A percentile compares a stretch with the other conserved stretches of the same genome.
phyloP scores from a whole-genome alignment of 371 early-diverging fungal species.

The Mortierella sp. region DNA sequence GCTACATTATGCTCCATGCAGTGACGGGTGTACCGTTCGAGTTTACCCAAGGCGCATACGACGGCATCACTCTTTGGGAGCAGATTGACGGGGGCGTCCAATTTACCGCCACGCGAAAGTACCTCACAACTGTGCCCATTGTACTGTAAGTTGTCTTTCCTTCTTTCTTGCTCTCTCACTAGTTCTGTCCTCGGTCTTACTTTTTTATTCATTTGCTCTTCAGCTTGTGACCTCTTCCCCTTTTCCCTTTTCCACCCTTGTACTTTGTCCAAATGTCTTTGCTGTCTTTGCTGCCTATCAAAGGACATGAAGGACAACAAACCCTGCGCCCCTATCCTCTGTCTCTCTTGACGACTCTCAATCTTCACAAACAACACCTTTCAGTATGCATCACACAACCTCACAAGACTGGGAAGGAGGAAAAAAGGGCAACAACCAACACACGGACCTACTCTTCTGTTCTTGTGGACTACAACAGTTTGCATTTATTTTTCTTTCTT shows the following conservation, averaged over 20 bases:
- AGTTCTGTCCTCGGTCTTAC: background rate
- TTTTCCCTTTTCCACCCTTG: background rate
- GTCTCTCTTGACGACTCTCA: background rate
- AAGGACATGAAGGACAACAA: background rate
- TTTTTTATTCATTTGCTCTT: background rate
- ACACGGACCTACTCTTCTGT: background rate
- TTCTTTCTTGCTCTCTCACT: background rate
- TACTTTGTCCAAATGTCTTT: background rate
- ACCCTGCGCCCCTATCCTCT: background rate
- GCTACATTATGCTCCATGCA: conserved; percentile 97
- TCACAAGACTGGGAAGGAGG: background rate
- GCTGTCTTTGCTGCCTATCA: background rate
- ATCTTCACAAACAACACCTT: background rate
- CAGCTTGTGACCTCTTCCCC: background rate
- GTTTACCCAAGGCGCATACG: conserved; percentile 94
- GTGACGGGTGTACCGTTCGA: conserved; percentile 96
- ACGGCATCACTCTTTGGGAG: conserved; percentile 97
- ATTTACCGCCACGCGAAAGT: conserved; percentile 97
- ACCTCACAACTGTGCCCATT: conserved; percentile 93
- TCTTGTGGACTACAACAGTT: background rate
- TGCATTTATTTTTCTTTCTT: background rate
- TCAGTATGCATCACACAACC: background rate
- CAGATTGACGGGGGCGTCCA: conserved; percentile 97
- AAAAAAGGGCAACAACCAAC: background rate
- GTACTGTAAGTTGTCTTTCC: conserved; percentile 79